phyloP scores from a whole-genome alignment of 352 stramenopile species.

The Globisporangium echinulatum region DNA sequence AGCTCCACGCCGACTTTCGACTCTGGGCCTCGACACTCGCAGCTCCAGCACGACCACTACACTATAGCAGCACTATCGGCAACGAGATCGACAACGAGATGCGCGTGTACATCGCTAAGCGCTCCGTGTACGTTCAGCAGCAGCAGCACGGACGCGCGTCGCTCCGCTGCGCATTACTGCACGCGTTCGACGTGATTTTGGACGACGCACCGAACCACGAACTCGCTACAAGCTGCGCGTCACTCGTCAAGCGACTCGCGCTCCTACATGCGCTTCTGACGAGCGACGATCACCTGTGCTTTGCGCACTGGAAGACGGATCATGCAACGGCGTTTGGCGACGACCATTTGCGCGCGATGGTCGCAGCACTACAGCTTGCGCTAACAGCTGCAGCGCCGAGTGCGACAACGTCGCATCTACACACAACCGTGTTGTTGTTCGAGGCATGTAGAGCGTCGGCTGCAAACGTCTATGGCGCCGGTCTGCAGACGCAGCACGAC shows the following conservation, averaged over 20 bases:
- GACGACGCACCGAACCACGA: slow-evolving; percentile 10
- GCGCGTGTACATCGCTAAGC: no score
- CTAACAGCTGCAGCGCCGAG: neutral
- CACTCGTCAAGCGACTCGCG: slow-evolving; percentile 20
- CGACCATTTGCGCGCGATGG: slow-evolving; percentile 7
- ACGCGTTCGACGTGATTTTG: slow-evolving; percentile 21
- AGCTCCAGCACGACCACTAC: neutral
- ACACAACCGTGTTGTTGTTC: no score
- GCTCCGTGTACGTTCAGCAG: neutral
- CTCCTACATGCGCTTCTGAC: slow-evolving; percentile 19
- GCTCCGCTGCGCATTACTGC: slow-evolving; percentile 18
- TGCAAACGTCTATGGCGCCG: slow-evolving; percentile 23
- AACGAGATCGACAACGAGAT: slow-evolving; percentile 2
- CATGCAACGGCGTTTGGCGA: slow-evolving; percentile 4
- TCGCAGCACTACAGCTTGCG: neutral
- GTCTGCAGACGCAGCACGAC: slow-evolving; percentile 16
- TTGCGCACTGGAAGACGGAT: slow-evolving; percentile 9
- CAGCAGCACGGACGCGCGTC: slow-evolving; percentile 12
- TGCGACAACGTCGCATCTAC: no score
- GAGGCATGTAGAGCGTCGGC: slow-evolving; percentile 10
- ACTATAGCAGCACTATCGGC: no score
- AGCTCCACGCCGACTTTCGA: slow-evolving; percentile 51
- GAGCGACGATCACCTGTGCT: slow-evolving; percentile 8
- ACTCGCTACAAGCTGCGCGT: slow-evolving; percentile 1
- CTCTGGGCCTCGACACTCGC: slow-evolving; percentile 37